Evolutionary conservation across 148 eudicot genomes (phyloP), one percentile per base, ranked within the genome.

Genomic region (Mesembryanthemum crystallinum): DNA sequence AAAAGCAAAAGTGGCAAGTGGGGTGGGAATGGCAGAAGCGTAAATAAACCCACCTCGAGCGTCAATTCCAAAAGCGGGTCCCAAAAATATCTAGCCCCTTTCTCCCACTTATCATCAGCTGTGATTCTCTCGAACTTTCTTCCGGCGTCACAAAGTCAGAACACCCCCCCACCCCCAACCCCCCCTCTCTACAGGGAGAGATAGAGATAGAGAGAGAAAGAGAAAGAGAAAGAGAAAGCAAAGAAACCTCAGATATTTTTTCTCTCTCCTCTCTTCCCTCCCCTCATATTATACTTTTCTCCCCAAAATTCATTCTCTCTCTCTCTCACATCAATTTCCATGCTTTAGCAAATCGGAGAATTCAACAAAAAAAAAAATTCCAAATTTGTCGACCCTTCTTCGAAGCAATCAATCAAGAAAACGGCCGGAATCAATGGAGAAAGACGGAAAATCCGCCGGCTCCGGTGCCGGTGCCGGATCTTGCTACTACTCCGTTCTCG

Each of bases 401-500:
- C 11, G 4, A 25, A 27, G 27, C 14, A 7, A 21, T 24, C 3
- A 0, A 3, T n/a, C 35, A 37, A 69, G 39, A 24, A 70, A n/a
- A 2, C 25, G 64, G 32, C 23, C 28, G 7, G 64, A 7, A 71
- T 58, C 8, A 3, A 87, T 87, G 90, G 87, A 88, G 54, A 63
- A 82, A 60, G 87, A 57, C 45, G 89, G 90, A 78, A 88, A 85
- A 73, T 84, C 89, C 54, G 52, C 73, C 67, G 83, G 39, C 39
- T 3, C 39, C 39, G 39, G 4, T 6, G 6, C 82, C 72, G 67
- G 47, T 37, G 82, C 81, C 14, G 27, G 57, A 17, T 79, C 88
- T 17, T 83, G 86, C 83, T 94, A 88, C 75, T 94, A 94, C 81
- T 64, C 95, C 24, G 86, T 92, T 14, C 92, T 94, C 5, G 97